Percentiles rank a stretch among this genome's conserved stretches.
Evolutionary conservation across 208 protist genomes (phyloP).

Genomic region (Leishmania lainsoni): DNA sequence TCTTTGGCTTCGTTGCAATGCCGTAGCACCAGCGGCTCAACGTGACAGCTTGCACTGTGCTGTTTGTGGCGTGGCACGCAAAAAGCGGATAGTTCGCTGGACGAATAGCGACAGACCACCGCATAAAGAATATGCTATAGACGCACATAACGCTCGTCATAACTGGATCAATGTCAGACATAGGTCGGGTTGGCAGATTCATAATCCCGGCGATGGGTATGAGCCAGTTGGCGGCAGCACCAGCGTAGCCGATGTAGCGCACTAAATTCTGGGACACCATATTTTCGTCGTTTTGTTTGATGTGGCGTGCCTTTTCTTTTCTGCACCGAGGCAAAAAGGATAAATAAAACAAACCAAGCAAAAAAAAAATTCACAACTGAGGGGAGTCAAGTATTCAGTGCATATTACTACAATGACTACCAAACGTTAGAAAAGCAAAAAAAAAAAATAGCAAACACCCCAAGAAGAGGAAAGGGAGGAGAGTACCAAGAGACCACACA

Average conservation of each 20-base stretch:
- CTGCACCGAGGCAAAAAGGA: background rate
- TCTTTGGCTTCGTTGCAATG: conserved; percentile 17
- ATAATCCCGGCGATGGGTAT: conserved; percentile 88
- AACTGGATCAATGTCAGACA: conserved; percentile 81
- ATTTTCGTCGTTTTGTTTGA: conserved; percentile 1
- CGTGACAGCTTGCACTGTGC: conserved; percentile 67
- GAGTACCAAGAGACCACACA: background rate
- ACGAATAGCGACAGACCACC: conserved; percentile 84
- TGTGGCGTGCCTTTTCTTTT: background rate
- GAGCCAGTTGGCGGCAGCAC: conserved; percentile 89
- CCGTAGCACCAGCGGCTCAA: conserved; percentile 46
- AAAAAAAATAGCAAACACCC: background rate
- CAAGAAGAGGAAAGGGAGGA: background rate
- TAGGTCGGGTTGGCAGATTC: conserved; percentile 78
- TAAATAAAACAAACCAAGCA: background rate
- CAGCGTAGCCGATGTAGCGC: conserved; percentile 77
- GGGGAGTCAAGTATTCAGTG: background rate
- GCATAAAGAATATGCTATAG: conserved; percentile 85
- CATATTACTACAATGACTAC: background rate
- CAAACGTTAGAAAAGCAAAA: background rate
- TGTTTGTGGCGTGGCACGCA: conserved; percentile 86
- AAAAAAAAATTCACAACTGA: conserved; percentile 7
- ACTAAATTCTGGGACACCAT: conserved; percentile 81
- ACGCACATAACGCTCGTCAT: conserved; percentile 80
- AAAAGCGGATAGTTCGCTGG: conserved; percentile 90